Evolutionary conservation across 1,284 basidiomycete genomes (phyloP).

Genomic region (Xerocomus amazonicus): DNA sequence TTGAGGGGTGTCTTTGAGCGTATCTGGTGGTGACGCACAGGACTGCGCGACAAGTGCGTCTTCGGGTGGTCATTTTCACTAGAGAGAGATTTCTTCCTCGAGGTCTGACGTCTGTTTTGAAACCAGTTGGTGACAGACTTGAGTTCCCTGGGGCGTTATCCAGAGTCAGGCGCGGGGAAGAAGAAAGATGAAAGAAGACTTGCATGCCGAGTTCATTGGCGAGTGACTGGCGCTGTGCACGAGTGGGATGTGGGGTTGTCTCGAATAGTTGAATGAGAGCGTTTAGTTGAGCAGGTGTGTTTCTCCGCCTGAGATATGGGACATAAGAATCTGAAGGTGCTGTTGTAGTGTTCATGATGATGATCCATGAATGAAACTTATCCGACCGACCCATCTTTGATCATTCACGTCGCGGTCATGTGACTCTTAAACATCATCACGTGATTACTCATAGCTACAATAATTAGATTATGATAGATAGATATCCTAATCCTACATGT

Average conservation of each 20-base stretch:
- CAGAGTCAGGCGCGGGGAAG: slow-evolving; percentile 3
- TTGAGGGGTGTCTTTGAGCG: slow-evolving; percentile 16
- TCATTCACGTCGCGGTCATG: slow-evolving; percentile 26
- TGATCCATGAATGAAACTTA: slow-evolving; percentile 2
- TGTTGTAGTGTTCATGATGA: background rate
- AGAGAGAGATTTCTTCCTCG: slow-evolving; percentile 21
- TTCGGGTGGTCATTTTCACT: slow-evolving; percentile 24
- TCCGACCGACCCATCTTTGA: slow-evolving; percentile 14
- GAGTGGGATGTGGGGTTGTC: slow-evolving; percentile 40
- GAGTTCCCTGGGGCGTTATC: slow-evolving; percentile 26
- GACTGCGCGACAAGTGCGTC: slow-evolving; percentile 2
- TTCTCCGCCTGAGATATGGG: slow-evolving; percentile 34
- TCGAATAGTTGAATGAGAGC: slow-evolving; percentile 40
- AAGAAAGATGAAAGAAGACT: slow-evolving; percentile 12
- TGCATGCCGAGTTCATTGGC: slow-evolving; percentile 43
- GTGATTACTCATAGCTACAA: slow-evolving; percentile 7
- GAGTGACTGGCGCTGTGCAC: slow-evolving; percentile 41
- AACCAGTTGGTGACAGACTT: slow-evolving; percentile 37
- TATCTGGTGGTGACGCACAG: slow-evolving; percentile 4
- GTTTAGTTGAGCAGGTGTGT: slow-evolving; percentile 38
- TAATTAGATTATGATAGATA: slow-evolving; percentile 9
- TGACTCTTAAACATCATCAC: slow-evolving; percentile 22
- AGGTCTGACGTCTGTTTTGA: slow-evolving; percentile 33
- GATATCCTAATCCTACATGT: slow-evolving; percentile 1
- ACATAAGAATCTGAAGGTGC: slow-evolving; percentile 14